Base-by-base conservation (phyloP, 2,329 filamentous ascomycete genomes). In the Didymella exigua region DNA sequence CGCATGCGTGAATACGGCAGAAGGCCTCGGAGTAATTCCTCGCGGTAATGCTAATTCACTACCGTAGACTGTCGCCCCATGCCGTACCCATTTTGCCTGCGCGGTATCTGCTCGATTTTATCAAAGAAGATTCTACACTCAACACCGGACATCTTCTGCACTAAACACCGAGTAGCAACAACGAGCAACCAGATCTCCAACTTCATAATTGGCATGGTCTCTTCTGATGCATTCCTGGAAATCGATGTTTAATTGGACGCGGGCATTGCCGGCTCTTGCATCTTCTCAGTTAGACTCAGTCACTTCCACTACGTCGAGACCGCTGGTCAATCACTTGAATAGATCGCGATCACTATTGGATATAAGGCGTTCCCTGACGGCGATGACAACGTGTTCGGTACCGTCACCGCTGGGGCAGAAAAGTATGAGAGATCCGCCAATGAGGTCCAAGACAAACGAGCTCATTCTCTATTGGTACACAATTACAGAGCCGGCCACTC, bases 231-330 rank as follows among this genome's bases (percentile, higher is more conserved):
- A 11, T 78, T 79, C 50, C 66, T 70, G 3, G 73, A 75, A 0
- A 78, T 79, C 16, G 66, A 71, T n/a, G 76, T 75, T 3, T 78
- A 77, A 59, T 78, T 75, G 53, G 78, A 78, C 52, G 53, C 78
- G 1, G 62, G 78, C 24, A 78, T 79, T 47, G 77, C 74, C 5
- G 72, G 73, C 1, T 78, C 78, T 49, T 77, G 76, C 62, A 66
- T 78, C 6, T 71, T 72, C 53, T 73, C 73, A 1, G 72, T 71
- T 3, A 65, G 60, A 8, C 56, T 77, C 16, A 67, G 69, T 1
- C 65, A 77, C 34, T 77, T 76, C 44, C 78, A 77, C 58, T 77
- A 78, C 54, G 72, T 77, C 5, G 76, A 78, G 60, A 78, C 76
- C 1, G 74, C 75, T 2, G 63, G 68, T 13, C 65, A 72, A 57